phyloP scores from a whole-genome alignment of 441 rosid genomes.

The Aleurites moluccanus region DNA sequence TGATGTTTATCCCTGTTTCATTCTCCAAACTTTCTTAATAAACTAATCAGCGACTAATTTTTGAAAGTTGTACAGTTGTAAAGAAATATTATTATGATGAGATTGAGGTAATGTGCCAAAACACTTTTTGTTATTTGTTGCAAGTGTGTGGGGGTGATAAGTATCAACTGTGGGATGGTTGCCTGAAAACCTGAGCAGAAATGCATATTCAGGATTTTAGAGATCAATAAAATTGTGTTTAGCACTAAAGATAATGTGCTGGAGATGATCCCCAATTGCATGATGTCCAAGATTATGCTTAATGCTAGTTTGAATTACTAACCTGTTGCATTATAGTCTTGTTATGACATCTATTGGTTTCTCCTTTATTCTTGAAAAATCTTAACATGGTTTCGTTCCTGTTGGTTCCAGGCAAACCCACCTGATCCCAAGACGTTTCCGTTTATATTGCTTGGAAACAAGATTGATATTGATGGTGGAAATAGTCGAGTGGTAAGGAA shows the following conservation, averaged over 20 bases:
- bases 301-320: neutral
- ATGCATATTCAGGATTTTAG: no score
- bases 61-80: neutral
- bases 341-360: neutral
- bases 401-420: constrained; percentile 67
- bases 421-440: constrained; percentile 74
- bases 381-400: constrained; percentile 20
- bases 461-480: constrained; percentile 98
- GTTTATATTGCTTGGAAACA: constrained; percentile 87
- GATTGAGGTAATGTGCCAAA: neutral
- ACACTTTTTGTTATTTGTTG: neutral
- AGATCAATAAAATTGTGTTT: no score
- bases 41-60: neutral
- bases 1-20: neutral
- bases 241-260: no score
- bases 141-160: no score
- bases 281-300: neutral
- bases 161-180: no score
- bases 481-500: constrained; percentile 88
- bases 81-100: neutral
- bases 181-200: no score
- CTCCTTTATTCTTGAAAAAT: neutral
- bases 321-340: neutral
- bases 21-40: neutral
- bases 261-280: neutral